Conservation (phyloP, 805 yeast genomes). For the Myxozyma monticola region DNA sequence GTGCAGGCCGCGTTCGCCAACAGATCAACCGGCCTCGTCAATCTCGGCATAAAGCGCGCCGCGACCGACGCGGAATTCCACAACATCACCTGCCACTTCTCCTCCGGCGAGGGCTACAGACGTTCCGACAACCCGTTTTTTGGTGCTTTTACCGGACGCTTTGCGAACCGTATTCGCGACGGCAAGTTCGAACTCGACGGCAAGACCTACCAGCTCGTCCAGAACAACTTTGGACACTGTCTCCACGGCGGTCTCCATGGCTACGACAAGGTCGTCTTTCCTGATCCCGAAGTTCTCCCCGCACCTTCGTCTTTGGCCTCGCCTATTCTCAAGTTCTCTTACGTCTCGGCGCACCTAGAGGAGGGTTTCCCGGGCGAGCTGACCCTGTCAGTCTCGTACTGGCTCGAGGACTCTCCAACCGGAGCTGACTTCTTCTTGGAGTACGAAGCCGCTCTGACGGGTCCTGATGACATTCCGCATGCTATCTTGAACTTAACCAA, state of each 20-base stretch:
- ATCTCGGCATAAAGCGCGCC: slow-evolving; percentile 9
- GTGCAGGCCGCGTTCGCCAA: slow-evolving; percentile 23
- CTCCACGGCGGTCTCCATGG: slow-evolving; percentile 60
- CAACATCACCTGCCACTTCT: slow-evolving; percentile 17
- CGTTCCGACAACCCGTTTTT: slow-evolving; percentile 49
- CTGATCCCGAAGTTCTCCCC: slow-evolving; percentile 52
- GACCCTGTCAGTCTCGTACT: slow-evolving; percentile 49
- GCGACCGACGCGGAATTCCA: slow-evolving; percentile 9
- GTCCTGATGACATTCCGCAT: slow-evolving; percentile 39
- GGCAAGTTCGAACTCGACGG: slow-evolving; percentile 49
- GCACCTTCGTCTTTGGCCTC: slow-evolving; percentile 39
- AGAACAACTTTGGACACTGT: slow-evolving; percentile 46
- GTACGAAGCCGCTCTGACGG: slow-evolving; percentile 46
- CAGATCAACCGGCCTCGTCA: slow-evolving; percentile 20
- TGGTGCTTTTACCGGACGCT: slow-evolving; percentile 67
- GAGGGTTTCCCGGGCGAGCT: slow-evolving; percentile 65
- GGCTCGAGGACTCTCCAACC: slow-evolving; percentile 39
- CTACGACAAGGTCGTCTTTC: slow-evolving; percentile 51
- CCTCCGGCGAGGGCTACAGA: slow-evolving; percentile 31
- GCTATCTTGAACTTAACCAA: slow-evolving; percentile 61
- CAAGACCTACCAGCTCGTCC: slow-evolving; percentile 44
- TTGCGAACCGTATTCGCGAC: slow-evolving; percentile 57
- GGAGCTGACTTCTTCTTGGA: slow-evolving; percentile 50
- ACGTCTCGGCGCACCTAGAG: slow-evolving; percentile 49
- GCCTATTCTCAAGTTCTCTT: slow-evolving; percentile 41